Percentiles rank a stretch among this genome's conserved stretches.
These are phyloP conservation scores for Penstemon newberryi DNA, from an alignment of 257 asterid species.

Conservation along the genomic window DNA sequence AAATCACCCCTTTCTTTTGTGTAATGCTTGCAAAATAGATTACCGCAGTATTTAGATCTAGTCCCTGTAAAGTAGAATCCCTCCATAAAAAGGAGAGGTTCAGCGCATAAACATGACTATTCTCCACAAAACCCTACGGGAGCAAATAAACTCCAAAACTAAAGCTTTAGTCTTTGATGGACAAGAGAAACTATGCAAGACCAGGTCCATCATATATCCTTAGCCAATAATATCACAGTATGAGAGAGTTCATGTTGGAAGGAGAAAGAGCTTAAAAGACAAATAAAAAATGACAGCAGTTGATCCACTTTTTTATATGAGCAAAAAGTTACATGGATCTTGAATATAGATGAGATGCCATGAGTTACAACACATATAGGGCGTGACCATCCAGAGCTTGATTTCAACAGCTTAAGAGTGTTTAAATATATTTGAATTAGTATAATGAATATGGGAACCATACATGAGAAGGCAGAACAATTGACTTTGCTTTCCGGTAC, in stretches of 20 bases:
- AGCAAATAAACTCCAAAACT: background rate
- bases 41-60: background rate
- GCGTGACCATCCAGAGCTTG: conserved; percentile 5
- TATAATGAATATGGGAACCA: conserved; percentile 24
- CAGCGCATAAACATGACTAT: background rate
- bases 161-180: background rate
- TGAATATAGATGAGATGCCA: background rate
- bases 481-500: conserved; percentile 96
- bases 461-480: conserved; percentile 99
- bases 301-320: conserved; percentile 16
- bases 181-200: conserved; percentile 11
- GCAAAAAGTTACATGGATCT: conserved; percentile 15
- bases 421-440: background rate
- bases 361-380: background rate
- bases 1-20: background rate
- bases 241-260: conserved; percentile 1
- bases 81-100: background rate
- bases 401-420: conserved; percentile 18
- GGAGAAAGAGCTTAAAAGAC: conserved; percentile 20
- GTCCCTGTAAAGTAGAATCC: background rate
- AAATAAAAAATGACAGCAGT: conserved; percentile 18
- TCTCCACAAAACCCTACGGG: conserved; percentile 1
- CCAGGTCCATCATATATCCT: conserved; percentile 3
- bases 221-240: conserved; percentile 9
- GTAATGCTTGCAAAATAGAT: background rate